Base-by-base conservation (phyloP, 2,329 filamentous ascomycete species). In the Tympanopsis confertula region DNA sequence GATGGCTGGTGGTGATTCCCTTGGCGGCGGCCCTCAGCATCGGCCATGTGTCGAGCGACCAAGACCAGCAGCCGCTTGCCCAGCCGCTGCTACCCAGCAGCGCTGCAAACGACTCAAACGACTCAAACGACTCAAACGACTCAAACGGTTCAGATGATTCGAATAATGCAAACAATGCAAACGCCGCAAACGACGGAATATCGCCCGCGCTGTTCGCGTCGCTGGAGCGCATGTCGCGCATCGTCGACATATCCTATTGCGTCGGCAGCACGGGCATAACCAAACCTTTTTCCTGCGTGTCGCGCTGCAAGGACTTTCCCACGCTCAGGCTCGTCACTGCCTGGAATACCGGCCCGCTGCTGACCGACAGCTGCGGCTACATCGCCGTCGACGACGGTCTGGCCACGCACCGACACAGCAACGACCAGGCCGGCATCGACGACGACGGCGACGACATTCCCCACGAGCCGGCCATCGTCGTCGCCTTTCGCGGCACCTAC, bases 171-270 rank as follows among this genome's bases (percentile, higher is more conserved):
- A n/a, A n/a, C n/a, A n/a, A n/a, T n/a, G n/a, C n/a, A n/a, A 45
- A 14, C 38, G 39, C 37, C 39, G 14, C 35, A 40, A 12, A 32
- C 46, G 18, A 37, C 39, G 44, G 53, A 47, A 54, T 91, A 39
- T 78, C 82, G 4, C 51, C 60, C 19, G 51, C 65, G 18, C 69
- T 95, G 43, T 96, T 94, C 60, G 65, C 73, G 41, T 79, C 85
- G 14, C 76, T 98, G 13, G 87, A 95, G 58, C 84, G 94, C 50
- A 68, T 89, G 39, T 77, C 89, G n/a, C 80, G 88, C 38, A 72
- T 96, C 19, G 89, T 95, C 44, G 91, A 98, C 56, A 91, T 96
- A 42, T 69, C 86, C 35, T 96, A 96, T 61, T 98, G 91, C 57
- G 84, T 96, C 41, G 87, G 88, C 43, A 79, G 73, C 4, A 81